phyloP scores from a whole-genome alignment of 345 rosid species.

The Citrus hindsii region DNA sequence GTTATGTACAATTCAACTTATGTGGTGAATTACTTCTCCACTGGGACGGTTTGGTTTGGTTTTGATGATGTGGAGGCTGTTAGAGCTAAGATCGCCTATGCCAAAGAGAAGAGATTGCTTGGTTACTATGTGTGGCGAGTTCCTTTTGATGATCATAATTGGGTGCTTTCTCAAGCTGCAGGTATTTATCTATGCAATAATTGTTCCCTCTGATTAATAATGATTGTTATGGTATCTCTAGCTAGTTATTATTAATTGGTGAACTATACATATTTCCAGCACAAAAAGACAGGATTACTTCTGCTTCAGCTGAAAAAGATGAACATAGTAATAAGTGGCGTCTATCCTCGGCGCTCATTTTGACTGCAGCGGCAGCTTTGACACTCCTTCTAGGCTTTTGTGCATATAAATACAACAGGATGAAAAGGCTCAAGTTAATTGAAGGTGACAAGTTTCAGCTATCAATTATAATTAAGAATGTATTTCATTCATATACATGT shows the following conservation, averaged over 20 bases:
- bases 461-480: constrained; percentile 16
- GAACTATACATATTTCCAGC: constrained; percentile 5
- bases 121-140: constrained; percentile 37
- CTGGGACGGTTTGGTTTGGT: constrained; percentile 35
- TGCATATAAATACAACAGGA: constrained; percentile 3
- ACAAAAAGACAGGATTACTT: background rate
- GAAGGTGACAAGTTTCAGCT: no score
- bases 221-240: no score
- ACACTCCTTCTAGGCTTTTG: constrained; percentile 11
- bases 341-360: constrained; percentile 5
- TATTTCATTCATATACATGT: no score
- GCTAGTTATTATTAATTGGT: background rate
- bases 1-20: constrained; percentile 31
- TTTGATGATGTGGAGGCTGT: constrained; percentile 44
- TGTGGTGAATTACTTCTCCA: constrained; percentile 24
- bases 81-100: constrained; percentile 35
- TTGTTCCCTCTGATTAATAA: no score
- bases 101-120: constrained; percentile 28
- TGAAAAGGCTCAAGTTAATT: constrained; percentile 9
- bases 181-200: background rate
- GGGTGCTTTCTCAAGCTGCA: constrained; percentile 40
- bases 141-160: constrained; percentile 5
- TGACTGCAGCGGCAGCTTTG: constrained; percentile 20
- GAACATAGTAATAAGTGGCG: background rate
- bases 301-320: background rate